A percentile compares a stretch with the other conserved stretches of the same genome.
phyloP scores from a whole-genome alignment of 1,284 basidiomycete genomes.

The Ganoderma sinense region DNA sequence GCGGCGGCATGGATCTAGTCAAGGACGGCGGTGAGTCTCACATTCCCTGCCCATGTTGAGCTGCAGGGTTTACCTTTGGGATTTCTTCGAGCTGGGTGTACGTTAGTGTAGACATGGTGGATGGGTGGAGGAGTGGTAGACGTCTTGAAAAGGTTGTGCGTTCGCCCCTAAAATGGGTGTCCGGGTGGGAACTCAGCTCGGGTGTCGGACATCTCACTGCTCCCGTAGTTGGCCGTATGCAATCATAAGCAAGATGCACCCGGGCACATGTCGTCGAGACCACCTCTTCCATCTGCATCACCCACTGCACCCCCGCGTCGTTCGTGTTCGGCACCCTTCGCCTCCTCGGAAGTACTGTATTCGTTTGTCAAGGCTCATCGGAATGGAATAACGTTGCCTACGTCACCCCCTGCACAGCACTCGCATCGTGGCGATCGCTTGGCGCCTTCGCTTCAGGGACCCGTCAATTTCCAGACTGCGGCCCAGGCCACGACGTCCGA shows the following conservation, averaged over 20 bases:
- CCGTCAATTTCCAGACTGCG: too few relatives aligned
- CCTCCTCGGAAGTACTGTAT: too few relatives aligned
- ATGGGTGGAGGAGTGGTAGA: background rate
- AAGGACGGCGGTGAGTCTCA: background rate
- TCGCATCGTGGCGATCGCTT: too few relatives aligned
- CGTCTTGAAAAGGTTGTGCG: background rate
- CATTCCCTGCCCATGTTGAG: background rate
- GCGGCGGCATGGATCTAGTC: conserved; percentile 61
- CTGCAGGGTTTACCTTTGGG: conserved; percentile 7
- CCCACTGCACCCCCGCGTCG: too few relatives aligned
- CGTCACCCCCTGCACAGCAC: too few relatives aligned
- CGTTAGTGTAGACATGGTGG: conserved; percentile 3
- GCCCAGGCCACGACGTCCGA: too few relatives aligned
- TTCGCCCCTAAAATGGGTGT: background rate
- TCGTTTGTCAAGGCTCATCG: too few relatives aligned
- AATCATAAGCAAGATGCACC: background rate
- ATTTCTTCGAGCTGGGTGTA: conserved; percentile 17
- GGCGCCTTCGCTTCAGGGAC: too few relatives aligned
- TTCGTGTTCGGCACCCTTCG: too few relatives aligned
- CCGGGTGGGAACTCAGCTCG: background rate
- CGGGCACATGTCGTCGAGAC: background rate
- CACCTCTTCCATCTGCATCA: background rate
- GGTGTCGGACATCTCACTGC: background rate
- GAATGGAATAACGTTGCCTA: too few relatives aligned
- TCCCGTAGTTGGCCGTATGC: background rate